phyloP scores from a whole-genome alignment of 192 early-diverging fungal genomes.

The Coemansia sp. region DNA sequence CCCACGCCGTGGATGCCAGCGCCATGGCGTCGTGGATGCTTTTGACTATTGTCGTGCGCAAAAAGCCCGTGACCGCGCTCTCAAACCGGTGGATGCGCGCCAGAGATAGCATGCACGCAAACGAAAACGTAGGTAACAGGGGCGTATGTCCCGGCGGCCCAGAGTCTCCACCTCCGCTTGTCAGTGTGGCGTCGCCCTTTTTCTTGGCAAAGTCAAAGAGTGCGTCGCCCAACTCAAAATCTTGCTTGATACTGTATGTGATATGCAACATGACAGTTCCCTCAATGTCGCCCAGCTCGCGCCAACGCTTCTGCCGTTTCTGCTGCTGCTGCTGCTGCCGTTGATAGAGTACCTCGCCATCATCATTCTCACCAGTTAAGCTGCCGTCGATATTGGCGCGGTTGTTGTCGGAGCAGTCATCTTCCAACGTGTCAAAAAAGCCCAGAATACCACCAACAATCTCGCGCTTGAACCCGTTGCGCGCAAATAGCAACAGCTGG shows the following conservation, averaged over 20 bases:
- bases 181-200: conserved; percentile 32
- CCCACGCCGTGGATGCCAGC: conserved; percentile 12
- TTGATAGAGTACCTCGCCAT: too few relatives aligned
- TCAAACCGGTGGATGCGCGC: conserved; percentile 70
- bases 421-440: conserved; percentile 57
- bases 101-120: conserved; percentile 63
- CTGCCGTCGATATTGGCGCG: not conserved
- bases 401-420: not conserved
- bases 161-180: not conserved
- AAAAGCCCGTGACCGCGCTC: conserved; percentile 44
- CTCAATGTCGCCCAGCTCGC: conserved; percentile 55
- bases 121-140: conserved; percentile 58
- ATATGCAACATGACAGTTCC: conserved; percentile 70
- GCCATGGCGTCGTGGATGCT: conserved; percentile 19
- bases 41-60: conserved; percentile 20
- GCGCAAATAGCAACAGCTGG: conserved; percentile 62
- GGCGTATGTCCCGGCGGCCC: too few relatives aligned
- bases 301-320: conserved; percentile 10
- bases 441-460: conserved; percentile 54
- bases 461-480: conserved; percentile 58
- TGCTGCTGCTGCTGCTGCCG: not conserved
- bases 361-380: too few relatives aligned
- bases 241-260: conserved; percentile 67
- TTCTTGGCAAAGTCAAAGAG: conserved; percentile 52
- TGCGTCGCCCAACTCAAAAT: conserved; percentile 53